A percentile compares a stretch with the other conserved stretches of the same genome.
These are phyloP conservation scores for Mychonastes homosphaera DNA, from an alignment of 139 green algal species.

Conservation along the genomic window DNA sequence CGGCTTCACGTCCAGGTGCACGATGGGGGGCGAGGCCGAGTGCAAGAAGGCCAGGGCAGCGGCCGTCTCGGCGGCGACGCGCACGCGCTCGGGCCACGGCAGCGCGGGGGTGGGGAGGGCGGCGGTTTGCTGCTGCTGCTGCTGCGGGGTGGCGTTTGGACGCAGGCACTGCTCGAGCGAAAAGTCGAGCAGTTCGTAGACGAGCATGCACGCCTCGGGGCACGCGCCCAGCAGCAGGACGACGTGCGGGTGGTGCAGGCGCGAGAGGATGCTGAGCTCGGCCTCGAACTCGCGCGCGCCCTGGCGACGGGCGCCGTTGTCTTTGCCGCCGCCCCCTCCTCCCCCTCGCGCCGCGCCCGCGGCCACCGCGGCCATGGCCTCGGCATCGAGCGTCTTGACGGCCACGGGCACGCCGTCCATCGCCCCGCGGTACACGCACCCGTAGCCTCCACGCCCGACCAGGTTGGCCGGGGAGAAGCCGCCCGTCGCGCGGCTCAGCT, in stretches of 20 bases:
- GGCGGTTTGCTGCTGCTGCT: too few relatives aligned
- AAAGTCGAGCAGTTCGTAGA: constrained; percentile 49
- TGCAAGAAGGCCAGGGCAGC: constrained; percentile 39
- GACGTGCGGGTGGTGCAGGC: constrained; percentile 51
- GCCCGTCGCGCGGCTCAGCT: constrained; percentile 12
- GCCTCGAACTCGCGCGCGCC: constrained; percentile 20
- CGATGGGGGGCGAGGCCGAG: constrained; percentile 30
- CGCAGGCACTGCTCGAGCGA: too few relatives aligned
- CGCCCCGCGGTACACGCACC: constrained; percentile 61
- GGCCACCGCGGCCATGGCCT: background rate
- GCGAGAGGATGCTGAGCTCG: constrained; percentile 37
- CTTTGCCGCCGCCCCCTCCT: background rate
- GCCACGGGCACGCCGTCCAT: constrained; percentile 72
- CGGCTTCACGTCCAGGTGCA: constrained; percentile 46
- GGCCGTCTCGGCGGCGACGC: constrained; percentile 37
- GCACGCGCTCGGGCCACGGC: constrained; percentile 34
- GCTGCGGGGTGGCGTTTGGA: too few relatives aligned
- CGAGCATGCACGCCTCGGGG: constrained; percentile 39
- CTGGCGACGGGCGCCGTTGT: background rate
- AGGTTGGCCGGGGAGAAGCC: constrained; percentile 25
- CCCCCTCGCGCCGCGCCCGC: background rate
- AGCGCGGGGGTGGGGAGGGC: background rate
- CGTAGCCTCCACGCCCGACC: constrained; percentile 21
- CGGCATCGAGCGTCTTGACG: constrained; percentile 60
- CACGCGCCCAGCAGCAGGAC: constrained; percentile 51